Conservation (phyloP, 345 rosid species). For the Populus deltoides region DNA sequence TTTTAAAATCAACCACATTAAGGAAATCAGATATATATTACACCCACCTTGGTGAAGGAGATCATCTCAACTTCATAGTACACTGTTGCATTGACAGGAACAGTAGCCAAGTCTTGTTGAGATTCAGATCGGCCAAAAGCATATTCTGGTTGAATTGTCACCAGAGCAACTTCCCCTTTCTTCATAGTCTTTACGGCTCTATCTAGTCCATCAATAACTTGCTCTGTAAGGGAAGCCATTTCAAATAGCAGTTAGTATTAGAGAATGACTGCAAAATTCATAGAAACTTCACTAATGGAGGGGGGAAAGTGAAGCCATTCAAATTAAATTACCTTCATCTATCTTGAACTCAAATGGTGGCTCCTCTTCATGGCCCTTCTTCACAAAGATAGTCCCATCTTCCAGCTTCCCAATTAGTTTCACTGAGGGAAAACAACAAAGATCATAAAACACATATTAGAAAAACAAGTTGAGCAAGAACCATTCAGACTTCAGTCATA, state of each 20-base stretch:
- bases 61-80: slow-evolving; percentile 73
- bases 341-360: slow-evolving; percentile 74
- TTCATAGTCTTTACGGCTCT: slow-evolving; percentile 77
- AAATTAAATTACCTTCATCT: slow-evolving; percentile 63
- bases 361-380: slow-evolving; percentile 68
- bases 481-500: too few species aligned
- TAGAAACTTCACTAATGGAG: neutral
- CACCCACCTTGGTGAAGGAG: slow-evolving; percentile 63
- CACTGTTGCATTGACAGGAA: slow-evolving; percentile 73
- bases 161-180: slow-evolving; percentile 77
- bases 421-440: slow-evolving; percentile 43
- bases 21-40: neutral
- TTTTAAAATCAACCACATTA: neutral
- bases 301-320: neutral
- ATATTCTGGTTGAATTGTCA: slow-evolving; percentile 74
- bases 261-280: neutral
- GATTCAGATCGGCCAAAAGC: slow-evolving; percentile 76
- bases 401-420: slow-evolving; percentile 76
- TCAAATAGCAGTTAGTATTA: neutral
- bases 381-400: slow-evolving; percentile 73
- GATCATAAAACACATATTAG: neutral
- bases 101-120: slow-evolving; percentile 65
- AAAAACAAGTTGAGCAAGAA: neutral
- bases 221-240: slow-evolving; percentile 41
- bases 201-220: slow-evolving; percentile 92